These are phyloP conservation scores for Lecanicillium sp. DNA, from an alignment of 2,329 filamentous ascomycete genomes.

Conservation along the genomic window DNA sequence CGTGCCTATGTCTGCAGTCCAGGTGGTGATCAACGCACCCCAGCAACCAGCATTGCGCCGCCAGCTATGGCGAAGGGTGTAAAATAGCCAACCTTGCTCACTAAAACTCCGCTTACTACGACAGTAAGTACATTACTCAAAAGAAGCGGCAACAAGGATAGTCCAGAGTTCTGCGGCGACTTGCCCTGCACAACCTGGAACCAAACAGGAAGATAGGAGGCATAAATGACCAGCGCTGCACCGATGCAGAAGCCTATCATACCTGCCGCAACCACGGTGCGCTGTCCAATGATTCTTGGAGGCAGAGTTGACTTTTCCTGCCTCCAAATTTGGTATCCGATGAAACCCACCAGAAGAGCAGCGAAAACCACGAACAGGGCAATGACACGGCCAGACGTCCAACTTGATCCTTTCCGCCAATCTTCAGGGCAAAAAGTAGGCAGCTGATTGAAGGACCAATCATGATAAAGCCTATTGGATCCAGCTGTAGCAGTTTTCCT, in stretches of 20 bases:
- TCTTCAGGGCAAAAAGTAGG: slow-evolving; percentile 33
- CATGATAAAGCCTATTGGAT: slow-evolving; percentile 29
- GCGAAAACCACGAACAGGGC: slow-evolving; percentile 25
- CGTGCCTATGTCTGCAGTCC: slow-evolving; percentile 27
- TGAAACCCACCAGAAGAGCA: slow-evolving; percentile 21
- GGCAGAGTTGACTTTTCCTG: slow-evolving; percentile 30
- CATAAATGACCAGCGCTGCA: slow-evolving; percentile 25
- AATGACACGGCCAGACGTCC: slow-evolving; percentile 25
- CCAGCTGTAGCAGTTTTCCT: slow-evolving; percentile 34
- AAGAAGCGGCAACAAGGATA: slow-evolving; percentile 26
- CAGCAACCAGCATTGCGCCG: slow-evolving; percentile 29
- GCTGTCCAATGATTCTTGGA: slow-evolving; percentile 22
- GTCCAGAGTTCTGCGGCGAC: slow-evolving; percentile 23
- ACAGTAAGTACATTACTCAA: slow-evolving; percentile 24
- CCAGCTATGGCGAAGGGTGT: slow-evolving; percentile 38
- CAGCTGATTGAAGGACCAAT: slow-evolving; percentile 29
- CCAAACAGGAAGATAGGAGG: slow-evolving; percentile 32
- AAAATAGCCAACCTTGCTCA: slow-evolving; percentile 25
- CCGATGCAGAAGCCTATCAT: slow-evolving; percentile 27
- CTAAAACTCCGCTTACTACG: slow-evolving; percentile 29
- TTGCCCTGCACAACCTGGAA: slow-evolving; percentile 25
- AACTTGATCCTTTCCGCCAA: slow-evolving; percentile 29
- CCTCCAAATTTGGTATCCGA: slow-evolving; percentile 23
- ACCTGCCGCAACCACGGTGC: slow-evolving; percentile 21
- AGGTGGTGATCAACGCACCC: slow-evolving; percentile 33